These are phyloP conservation scores for Calcarisporium arbuscula DNA, from an alignment of 2,329 filamentous ascomycete species.

Conservation along the genomic window DNA sequence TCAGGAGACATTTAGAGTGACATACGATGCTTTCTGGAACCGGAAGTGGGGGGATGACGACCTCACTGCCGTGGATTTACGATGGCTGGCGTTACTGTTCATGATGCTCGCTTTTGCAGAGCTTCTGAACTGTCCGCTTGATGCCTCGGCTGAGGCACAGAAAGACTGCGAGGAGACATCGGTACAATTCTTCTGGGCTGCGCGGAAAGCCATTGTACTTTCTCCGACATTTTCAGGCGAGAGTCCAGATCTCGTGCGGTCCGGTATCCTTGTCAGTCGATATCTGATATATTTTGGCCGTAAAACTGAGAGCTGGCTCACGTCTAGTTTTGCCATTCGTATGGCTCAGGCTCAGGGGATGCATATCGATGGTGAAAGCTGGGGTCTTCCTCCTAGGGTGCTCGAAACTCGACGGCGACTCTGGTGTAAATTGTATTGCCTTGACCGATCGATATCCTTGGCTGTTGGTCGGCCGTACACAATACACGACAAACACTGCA, in stretches of 20 bases:
- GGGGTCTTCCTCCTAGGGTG: slow-evolving; percentile 27
- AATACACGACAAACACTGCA: slow-evolving; percentile 31
- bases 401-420: slow-evolving; percentile 30
- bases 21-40: slow-evolving; percentile 32
- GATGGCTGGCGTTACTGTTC: slow-evolving; percentile 35
- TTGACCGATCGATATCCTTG: slow-evolving; percentile 33
- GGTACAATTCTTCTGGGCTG: slow-evolving; percentile 34
- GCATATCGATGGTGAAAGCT: slow-evolving; percentile 34
- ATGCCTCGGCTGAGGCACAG: slow-evolving; percentile 24
- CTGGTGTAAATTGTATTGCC: slow-evolving; percentile 32
- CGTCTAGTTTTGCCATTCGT: slow-evolving; percentile 33
- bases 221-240: slow-evolving; percentile 35
- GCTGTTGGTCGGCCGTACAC: slow-evolving; percentile 32
- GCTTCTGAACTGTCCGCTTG: slow-evolving; percentile 26
- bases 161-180: slow-evolving; percentile 30
- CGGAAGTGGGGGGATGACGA: slow-evolving; percentile 33
- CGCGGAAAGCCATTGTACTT: slow-evolving; percentile 31
- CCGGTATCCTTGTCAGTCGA: slow-evolving; percentile 31
- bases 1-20: slow-evolving; percentile 23
- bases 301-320: slow-evolving; percentile 33
- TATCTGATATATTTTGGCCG: slow-evolving; percentile 32
- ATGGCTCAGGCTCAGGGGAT: slow-evolving; percentile 37
- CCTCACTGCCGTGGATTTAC: slow-evolving; percentile 30
- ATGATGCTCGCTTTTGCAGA: slow-evolving; percentile 33
- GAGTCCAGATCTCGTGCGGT: slow-evolving; percentile 31